Conservation (phyloP, 345 rosid species). For the Gossypium longicalyx region DNA sequence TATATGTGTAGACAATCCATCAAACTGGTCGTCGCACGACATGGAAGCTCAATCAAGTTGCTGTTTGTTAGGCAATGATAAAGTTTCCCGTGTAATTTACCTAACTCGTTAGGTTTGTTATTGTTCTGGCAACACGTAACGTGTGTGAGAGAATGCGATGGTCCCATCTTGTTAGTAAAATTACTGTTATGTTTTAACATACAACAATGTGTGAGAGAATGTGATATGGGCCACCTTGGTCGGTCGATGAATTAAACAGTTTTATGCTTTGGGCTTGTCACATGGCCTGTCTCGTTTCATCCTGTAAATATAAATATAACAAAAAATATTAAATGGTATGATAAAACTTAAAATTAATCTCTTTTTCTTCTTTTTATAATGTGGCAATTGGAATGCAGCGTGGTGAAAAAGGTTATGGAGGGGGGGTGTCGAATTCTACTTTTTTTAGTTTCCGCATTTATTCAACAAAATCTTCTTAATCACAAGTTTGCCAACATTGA, state of each 20-base stretch:
- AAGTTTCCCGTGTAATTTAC: not conserved
- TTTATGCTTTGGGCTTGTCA: not conserved
- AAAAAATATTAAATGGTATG: not conserved
- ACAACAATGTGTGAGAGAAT: not conserved
- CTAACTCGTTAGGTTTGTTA: not conserved
- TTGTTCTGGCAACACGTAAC: not conserved
- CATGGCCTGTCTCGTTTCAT: not conserved
- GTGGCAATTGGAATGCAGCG: not conserved
- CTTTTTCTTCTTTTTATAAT: not conserved
- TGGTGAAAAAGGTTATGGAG: not conserved
- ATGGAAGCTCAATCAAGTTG: not conserved
- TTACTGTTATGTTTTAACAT: not conserved
- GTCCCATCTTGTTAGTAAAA: not conserved
- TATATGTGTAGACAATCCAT: not conserved
- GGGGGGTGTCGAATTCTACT: too few species aligned
- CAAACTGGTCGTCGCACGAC: not conserved
- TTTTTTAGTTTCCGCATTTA: not conserved
- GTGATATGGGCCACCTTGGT: not conserved
- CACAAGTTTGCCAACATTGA: not conserved
- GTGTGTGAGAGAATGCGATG: not conserved
- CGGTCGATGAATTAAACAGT: not conserved
- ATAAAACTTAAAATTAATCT: too few species aligned
- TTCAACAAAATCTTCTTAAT: not conserved
- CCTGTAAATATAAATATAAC: too few species aligned
- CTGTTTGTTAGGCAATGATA: slow-evolving; percentile 14